Evolutionary conservation across 352 stramenopile species (phyloP), one percentile per base, ranked within the genome.

Genomic region (Globisporangium parvum): DNA sequence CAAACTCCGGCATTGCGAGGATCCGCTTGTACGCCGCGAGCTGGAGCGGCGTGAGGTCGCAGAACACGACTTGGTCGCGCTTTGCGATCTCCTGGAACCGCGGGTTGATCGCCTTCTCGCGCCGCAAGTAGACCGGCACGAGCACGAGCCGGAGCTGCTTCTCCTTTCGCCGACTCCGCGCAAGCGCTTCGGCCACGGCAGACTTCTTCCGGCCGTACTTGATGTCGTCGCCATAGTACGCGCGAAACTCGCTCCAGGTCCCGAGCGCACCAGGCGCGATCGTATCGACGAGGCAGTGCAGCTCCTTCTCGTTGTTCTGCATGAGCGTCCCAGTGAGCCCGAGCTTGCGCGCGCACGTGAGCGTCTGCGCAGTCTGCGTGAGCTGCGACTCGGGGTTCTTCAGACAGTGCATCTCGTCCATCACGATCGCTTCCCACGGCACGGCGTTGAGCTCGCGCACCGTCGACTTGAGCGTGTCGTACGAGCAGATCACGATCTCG

Each of bases 341-440:
- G 15, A 97, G 65, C 39, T 82, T 90, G 12, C 73, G 79, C 0
- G 67, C 52, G 48, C 83, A 91, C 54, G 59, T 71, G 42, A 89
- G 72, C 5, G 69, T 57, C 33, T 87, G 87, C 0, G 96, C 83
- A 50, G 91, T 74, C 45, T 79, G 61, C 1, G 80, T 87, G 6
- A 99, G 73, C 59, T 98, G 96, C 15, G 95, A 93, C 49, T 98
- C 96, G 20, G 92, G 77, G 69, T 99, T 99, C 57, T 98, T 97
- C 26, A 99, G 77, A 39, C 96, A 95, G 75, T 99, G 98, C 53
- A 98, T 98, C 71, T 99, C 98, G 67, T 99, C 98, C 14, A 99
- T 88, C 54, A 99, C 88, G 52, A 98, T 75, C 6, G 88, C 77
- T 62, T 93, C 81, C 94, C 97, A 99, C 15, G 68, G 56, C 15